These are phyloP conservation scores for Quercus phellos DNA, from an alignment of 331 rosid genomes.

Conservation along the genomic window DNA sequence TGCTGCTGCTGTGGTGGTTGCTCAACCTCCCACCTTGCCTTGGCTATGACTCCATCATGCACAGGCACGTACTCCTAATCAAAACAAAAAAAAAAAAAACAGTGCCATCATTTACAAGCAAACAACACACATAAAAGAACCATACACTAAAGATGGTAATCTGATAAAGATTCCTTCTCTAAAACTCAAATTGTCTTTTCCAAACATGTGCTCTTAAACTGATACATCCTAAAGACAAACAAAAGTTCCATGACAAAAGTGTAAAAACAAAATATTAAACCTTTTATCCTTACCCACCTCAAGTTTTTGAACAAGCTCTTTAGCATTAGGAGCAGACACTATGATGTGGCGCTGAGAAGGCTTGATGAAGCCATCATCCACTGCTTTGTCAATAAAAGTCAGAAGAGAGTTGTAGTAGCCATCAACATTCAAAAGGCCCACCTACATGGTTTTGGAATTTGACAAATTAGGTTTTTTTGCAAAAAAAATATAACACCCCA, in stretches of 20 bases:
- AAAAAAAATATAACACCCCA: not conserved
- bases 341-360: constrained; percentile 53
- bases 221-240: not conserved
- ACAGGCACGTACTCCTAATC: constrained; percentile 52
- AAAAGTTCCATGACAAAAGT: not conserved
- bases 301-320: constrained; percentile 52
- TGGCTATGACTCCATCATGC: constrained; percentile 48
- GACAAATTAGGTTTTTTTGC: not conserved
- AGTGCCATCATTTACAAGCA: constrained; percentile 12
- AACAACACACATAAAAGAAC: not conserved
- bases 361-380: constrained; percentile 54
- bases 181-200: constrained; percentile 10
- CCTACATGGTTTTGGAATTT: constrained; percentile 13
- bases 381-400: constrained; percentile 53
- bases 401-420: constrained; percentile 53
- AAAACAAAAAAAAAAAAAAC: not conserved
- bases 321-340: constrained; percentile 47
- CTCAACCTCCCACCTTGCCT: constrained; percentile 47
- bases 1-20: constrained; percentile 25
- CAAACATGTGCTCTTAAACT: not conserved
- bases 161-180: constrained; percentile 10
- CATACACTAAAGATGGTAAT: not conserved
- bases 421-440: constrained; percentile 54
- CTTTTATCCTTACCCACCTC: constrained; percentile 30
- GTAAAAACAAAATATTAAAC: not conserved